Evolutionary conservation across 495 filamentous ascomycete genomes (phyloP), one percentile per base, ranked within the genome.

Genomic region (Penicillium steckii): DNA sequence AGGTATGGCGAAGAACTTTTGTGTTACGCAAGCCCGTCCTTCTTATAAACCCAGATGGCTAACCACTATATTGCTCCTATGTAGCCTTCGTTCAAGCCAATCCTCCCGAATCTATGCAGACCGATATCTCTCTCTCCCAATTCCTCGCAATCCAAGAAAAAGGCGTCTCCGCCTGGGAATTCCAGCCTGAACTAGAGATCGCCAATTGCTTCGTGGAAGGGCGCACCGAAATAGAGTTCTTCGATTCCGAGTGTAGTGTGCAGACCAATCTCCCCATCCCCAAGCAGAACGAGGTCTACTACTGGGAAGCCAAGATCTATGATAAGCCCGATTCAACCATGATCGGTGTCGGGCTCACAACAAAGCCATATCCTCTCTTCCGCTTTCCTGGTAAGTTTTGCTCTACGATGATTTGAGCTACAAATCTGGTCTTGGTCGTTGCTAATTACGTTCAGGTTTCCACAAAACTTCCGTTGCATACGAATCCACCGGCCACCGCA

Each of bases 111-210:
- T 97, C 95, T 1, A 74, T 90, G 54, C 90, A 92, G 60, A 98
- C 94, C 54, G 94, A 98, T 61, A 98, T 98, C 52, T 97, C 94
- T 23, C 72, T 98, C 52, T 97, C 95, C 33, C 94, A 98, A 67
- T 97, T 95, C 63, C 78, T 98, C 41, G 94, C 95, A 23, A 98
- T 98, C 57, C 94, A 98, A 74, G 94, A 98, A 69, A 98, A 98
- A 68, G 94, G 94, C 44, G 94, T 98, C 18, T 95, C 93, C 6
- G 94, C 94, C 8, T 98, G 94, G 94, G 94, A 97, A 68, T 98
- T 98, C 55, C 93, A 97, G 66, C 93, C 94, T 2, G 94, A 98
- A 69, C 73, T 98, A 29, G 94, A 98, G 69, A 97, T 98, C 57
- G 94, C 94, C 48, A 98, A 98, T 70, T 97, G 95, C 68, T 98